Conservation (phyloP, 768 basidiomycete genomes). For the Floccularia luteovirens region DNA sequence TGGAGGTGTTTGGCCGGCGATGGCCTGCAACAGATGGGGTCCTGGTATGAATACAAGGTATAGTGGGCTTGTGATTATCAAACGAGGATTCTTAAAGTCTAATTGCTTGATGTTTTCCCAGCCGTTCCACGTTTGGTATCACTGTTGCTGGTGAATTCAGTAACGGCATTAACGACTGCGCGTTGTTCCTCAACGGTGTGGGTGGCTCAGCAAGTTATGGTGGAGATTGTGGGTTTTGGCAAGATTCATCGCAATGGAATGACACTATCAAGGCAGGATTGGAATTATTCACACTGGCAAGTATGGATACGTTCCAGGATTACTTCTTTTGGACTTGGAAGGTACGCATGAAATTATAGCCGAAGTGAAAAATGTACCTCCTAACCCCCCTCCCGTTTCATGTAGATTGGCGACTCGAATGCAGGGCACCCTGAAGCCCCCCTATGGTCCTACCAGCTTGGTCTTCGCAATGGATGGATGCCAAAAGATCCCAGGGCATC, state of each 20-base stretch:
- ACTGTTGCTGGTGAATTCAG: slow-evolving; percentile 78
- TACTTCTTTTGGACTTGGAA: slow-evolving; percentile 53
- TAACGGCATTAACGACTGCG: slow-evolving; percentile 63
- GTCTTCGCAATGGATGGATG: slow-evolving; percentile 30
- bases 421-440: slow-evolving; percentile 32
- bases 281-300: slow-evolving; percentile 50
- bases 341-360: slow-evolving; percentile 15
- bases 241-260: slow-evolving; percentile 54
- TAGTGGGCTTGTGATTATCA: slow-evolving; percentile 6
- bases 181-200: slow-evolving; percentile 21
- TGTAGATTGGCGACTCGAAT: slow-evolving; percentile 26
- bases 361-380: not conserved
- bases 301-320: slow-evolving; percentile 33
- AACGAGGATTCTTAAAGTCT: not conserved
- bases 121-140: slow-evolving; percentile 52
- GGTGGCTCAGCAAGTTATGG: slow-evolving; percentile 14
- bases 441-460: slow-evolving; percentile 43
- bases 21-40: slow-evolving; percentile 57
- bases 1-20: slow-evolving; percentile 38
- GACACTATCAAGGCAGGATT: slow-evolving; percentile 25
- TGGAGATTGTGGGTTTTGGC: slow-evolving; percentile 25
- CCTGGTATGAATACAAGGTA: slow-evolving; percentile 45
- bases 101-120: slow-evolving; percentile 15
- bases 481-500: slow-evolving; percentile 52
- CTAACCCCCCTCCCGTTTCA: slow-evolving; percentile 2